Evolutionary conservation across 371 early-diverging fungal genomes (phyloP), one percentile per base, ranked within the genome.

Genomic region (Apophysomyces sp.): DNA sequence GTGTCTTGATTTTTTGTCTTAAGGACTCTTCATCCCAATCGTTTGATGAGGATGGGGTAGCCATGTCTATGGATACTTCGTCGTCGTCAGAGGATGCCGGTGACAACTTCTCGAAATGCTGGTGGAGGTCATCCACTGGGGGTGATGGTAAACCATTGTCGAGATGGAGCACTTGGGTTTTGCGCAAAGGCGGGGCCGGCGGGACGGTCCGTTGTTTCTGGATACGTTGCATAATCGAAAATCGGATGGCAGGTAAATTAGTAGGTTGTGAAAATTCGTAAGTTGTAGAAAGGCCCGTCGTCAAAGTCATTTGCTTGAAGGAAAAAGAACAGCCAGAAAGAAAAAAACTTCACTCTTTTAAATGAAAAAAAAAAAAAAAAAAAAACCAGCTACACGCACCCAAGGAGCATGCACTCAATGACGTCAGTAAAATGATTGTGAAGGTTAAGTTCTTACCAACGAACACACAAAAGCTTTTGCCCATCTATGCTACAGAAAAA

Each of bases 91-190:
- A 37, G 52, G 24, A 52, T 69, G 69, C 52, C 60, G 61, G 29
- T 32, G 53, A 52, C 67, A 72, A 21, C 62, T 49, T 44, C 6
- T 21, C 49, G 21, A 44, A 44, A 44, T 44, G 49, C 21, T 44
- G 49, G 21, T 44, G 49, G 21, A 18, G 49, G 7, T 44, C 49
- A 44, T 77, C 77, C 30, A 72, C 67, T 26, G 77, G 77, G 56
- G 77, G 77, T 28, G 77, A 77, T 32, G 77, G 77, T 24, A 77
- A 49, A 0, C 77, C 77, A 16, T 73, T 76, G 51, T 74, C 75
- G 56, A 66, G 55, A 61, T 52, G 63, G 56, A 28, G 65, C 36
- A 30, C 56, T 26, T 21, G 18, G 30, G 39, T 62, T 59, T 30
- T 59, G 21, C 26, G 34, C 58, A 32, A 53, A 16, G 16, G 31